These are phyloP conservation scores for Leishmania martiniquensis DNA, from an alignment of 208 protist species.

Conservation along the genomic window DNA sequence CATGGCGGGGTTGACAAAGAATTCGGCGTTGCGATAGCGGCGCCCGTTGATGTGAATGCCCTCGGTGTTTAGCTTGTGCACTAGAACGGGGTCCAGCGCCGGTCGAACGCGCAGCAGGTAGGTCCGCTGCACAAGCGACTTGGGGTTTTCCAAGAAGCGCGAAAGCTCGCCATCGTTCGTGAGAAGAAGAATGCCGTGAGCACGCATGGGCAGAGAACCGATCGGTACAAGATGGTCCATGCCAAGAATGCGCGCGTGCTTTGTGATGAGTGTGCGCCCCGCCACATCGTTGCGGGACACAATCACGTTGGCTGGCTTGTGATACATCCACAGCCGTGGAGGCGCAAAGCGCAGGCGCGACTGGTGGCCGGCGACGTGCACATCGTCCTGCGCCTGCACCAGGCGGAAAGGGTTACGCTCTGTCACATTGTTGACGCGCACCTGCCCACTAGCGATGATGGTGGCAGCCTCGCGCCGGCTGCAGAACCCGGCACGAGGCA, in stretches of 20 bases:
- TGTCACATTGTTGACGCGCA: slow-evolving; percentile 84
- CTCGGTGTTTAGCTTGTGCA: slow-evolving; percentile 85
- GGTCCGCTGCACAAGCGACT: slow-evolving; percentile 81
- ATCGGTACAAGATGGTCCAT: slow-evolving; percentile 90
- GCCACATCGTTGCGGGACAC: slow-evolving; percentile 79
- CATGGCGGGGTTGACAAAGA: slow-evolving; percentile 81
- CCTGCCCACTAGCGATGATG: slow-evolving; percentile 82
- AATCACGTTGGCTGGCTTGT: slow-evolving; percentile 89
- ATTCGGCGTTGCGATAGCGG: slow-evolving; percentile 63
- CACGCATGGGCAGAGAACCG: slow-evolving; percentile 83
- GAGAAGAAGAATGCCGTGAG: slow-evolving; percentile 83
- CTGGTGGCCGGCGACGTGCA: slow-evolving; percentile 74
- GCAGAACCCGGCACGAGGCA: slow-evolving; percentile 83
- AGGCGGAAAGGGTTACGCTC: slow-evolving; percentile 86
- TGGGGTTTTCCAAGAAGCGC: slow-evolving; percentile 79
- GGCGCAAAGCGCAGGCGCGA: slow-evolving; percentile 79
- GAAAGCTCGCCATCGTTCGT: slow-evolving; percentile 92
- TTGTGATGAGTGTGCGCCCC: slow-evolving; percentile 75
- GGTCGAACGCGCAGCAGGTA: slow-evolving; percentile 85
- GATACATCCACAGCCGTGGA: slow-evolving; percentile 88
- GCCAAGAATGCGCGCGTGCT: slow-evolving; percentile 83
- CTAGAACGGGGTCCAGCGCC: slow-evolving; percentile 82
- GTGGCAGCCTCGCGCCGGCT: slow-evolving; percentile 74
- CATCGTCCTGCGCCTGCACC: slow-evolving; percentile 74
- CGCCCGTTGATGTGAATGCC: slow-evolving; percentile 85